These are phyloP conservation scores for Anisodus acutangulus DNA, from an alignment of 257 asterid genomes.

Conservation along the genomic window DNA sequence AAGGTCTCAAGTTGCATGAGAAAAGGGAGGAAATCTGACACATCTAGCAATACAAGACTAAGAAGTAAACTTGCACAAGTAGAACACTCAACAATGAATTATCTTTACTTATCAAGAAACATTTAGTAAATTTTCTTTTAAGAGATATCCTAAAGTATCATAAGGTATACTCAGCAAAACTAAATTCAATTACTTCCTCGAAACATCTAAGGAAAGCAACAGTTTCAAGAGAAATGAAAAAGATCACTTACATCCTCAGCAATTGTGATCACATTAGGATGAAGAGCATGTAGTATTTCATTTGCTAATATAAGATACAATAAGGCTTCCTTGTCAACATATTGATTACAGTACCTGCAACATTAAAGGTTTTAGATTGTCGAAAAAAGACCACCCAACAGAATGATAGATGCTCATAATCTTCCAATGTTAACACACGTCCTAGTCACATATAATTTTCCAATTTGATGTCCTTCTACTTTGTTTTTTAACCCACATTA, in stretches of 20 bases:
- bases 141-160: constrained; percentile 27
- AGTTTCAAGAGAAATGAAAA: not conserved
- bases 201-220: not conserved
- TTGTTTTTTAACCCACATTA: constrained; percentile 19
- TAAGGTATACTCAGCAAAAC: constrained; percentile 17
- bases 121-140: not conserved
- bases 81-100: not conserved
- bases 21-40: not conserved
- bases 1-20: not conserved
- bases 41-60: not conserved
- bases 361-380: not conserved
- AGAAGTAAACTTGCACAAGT: constrained; percentile 30
- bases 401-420: constrained; percentile 22
- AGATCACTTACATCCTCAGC: constrained; percentile 91
- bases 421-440: not conserved
- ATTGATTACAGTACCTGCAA: constrained; percentile 94
- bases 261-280: constrained; percentile 86
- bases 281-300: constrained; percentile 82
- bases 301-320: constrained; percentile 86
- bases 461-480: not conserved
- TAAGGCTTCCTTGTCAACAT: constrained; percentile 90
- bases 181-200: constrained; percentile 12
- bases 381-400: constrained; percentile 14
- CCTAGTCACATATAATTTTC: not conserved
- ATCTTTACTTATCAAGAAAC: not conserved